Evolutionary conservation across 2,329 filamentous ascomycete species (phyloP).

Genomic region (Fusarium succisae): DNA sequence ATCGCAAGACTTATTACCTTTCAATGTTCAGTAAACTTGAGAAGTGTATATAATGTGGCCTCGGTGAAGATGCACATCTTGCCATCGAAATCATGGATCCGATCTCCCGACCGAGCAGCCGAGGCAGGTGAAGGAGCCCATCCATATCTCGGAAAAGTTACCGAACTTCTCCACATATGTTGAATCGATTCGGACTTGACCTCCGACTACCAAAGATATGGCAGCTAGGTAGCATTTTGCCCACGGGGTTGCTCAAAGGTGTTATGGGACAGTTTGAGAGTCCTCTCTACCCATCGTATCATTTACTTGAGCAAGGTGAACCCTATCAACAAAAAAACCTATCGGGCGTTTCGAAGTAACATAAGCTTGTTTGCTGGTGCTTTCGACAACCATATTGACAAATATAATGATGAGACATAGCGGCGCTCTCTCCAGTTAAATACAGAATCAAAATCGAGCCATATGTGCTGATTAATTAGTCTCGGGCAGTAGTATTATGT

Average conservation of each 20-base stretch:
- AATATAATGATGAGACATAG: neutral
- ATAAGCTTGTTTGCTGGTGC: neutral
- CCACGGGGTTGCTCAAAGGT: neutral
- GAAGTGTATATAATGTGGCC: neutral
- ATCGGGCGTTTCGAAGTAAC: neutral
- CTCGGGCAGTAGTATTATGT: neutral
- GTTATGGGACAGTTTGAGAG: neutral
- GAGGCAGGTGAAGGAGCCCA: slow-evolving; percentile 35
- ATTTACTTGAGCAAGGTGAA: neutral
- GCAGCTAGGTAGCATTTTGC: neutral
- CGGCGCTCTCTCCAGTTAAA: neutral
- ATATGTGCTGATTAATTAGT: neutral
- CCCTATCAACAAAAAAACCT: neutral
- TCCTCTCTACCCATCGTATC: no score
- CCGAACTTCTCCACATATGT: slow-evolving; percentile 2
- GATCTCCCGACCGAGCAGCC: slow-evolving; percentile 41
- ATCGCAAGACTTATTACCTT: neutral
- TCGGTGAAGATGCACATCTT: neutral
- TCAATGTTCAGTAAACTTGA: neutral
- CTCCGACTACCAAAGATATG: neutral
- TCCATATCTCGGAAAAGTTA: neutral
- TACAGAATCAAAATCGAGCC: neutral
- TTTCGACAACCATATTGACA: neutral
- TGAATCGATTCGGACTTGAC: slow-evolving; percentile 6
- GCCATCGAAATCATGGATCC: slow-evolving; percentile 7